Conservation (phyloP, 2,329 filamentous ascomycete genomes). For the Talaromyces verruculosus region DNA sequence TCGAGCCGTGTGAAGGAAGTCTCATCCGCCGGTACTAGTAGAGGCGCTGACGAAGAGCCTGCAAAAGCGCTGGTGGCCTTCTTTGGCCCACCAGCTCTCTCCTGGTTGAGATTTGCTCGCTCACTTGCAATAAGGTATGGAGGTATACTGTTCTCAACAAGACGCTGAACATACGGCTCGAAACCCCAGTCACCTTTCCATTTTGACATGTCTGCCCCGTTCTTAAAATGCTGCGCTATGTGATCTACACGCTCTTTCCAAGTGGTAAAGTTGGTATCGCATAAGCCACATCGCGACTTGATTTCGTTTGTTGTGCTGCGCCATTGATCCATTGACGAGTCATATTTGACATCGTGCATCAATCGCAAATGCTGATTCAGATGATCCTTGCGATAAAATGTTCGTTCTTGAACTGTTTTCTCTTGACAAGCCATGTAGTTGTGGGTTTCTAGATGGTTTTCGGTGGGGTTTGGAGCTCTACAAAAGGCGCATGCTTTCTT, state of each 20-base stretch:
- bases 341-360: conserved; percentile 60
- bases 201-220: conserved; percentile 39
- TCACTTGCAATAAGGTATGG: conserved; percentile 41
- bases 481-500: conserved; percentile 61
- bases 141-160: conserved; percentile 40
- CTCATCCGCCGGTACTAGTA: conserved; percentile 35
- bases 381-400: conserved; percentile 64
- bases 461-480: conserved; percentile 52
- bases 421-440: conserved; percentile 61
- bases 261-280: conserved; percentile 40
- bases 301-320: conserved; percentile 57
- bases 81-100: conserved; percentile 25
- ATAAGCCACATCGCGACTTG: conserved; percentile 51
- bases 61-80: conserved; percentile 13
- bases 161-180: conserved; percentile 36
- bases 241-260: conserved; percentile 49
- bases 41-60: conserved; percentile 16
- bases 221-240: conserved; percentile 43
- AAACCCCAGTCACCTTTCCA: conserved; percentile 47
- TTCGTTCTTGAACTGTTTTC: conserved; percentile 59
- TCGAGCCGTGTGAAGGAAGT: conserved; percentile 47
- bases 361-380: conserved; percentile 61
- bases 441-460: conserved; percentile 59
- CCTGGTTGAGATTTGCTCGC: conserved; percentile 36
- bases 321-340: conserved; percentile 58